phyloP scores from a whole-genome alignment of 257 asterid species.

The Nicotiana undulata region DNA sequence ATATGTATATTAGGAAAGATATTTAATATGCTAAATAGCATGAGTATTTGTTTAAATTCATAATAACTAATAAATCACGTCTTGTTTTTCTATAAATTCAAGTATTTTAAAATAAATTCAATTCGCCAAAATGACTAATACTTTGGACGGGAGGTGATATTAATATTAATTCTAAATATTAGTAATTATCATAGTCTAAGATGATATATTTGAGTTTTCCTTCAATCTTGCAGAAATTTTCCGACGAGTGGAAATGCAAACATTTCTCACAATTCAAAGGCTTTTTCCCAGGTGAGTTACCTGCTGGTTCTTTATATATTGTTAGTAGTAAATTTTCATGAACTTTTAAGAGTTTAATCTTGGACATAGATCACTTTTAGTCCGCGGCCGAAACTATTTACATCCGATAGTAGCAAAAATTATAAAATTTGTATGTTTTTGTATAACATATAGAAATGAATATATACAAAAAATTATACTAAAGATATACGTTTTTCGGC shows the following conservation, averaged over 20 bases:
- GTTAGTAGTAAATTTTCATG: not conserved
- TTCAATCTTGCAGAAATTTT: conserved; percentile 42
- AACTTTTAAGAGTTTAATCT: not conserved
- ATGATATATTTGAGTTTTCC: not conserved
- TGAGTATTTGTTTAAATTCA: too few species aligned
- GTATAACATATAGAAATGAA: too few species aligned
- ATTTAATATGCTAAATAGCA: too few species aligned
- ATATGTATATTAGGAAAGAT: too few species aligned
- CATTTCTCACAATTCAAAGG: conserved; percentile 37
- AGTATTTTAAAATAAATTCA: too few species aligned
- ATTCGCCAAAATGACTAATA: not conserved
- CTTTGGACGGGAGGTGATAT: not conserved
- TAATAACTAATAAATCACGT: not conserved
- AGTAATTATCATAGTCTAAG: not conserved
- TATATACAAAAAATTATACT: too few species aligned
- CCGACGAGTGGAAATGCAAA: conserved; percentile 54
- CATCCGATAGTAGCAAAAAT: too few species aligned
- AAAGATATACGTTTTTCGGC: too few species aligned
- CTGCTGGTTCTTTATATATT: not conserved
- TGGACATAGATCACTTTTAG: too few species aligned
- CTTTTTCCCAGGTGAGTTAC: conserved; percentile 38
- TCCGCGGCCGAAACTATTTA: too few species aligned
- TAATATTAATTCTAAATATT: not conserved
- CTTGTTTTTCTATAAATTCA: not conserved
- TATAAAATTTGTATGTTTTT: too few species aligned